A percentile compares a stretch with the other conserved stretches of the same genome.
Evolutionary conservation across 2,329 filamentous ascomycete species (phyloP).

Genomic region (Davidsoniella neocaledoniae): DNA sequence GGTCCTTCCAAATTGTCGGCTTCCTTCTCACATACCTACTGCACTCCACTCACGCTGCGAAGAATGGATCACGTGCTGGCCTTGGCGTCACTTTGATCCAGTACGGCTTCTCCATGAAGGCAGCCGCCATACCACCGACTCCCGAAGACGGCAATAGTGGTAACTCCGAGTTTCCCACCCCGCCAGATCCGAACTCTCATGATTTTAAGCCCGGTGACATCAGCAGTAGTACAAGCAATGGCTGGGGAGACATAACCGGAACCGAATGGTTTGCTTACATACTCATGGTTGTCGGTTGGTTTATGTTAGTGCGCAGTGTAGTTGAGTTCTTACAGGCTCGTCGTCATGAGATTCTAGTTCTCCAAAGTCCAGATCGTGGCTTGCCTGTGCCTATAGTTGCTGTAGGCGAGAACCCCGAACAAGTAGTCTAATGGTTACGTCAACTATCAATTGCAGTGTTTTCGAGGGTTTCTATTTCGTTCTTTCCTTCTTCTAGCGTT

Average conservation of each 20-base stretch:
- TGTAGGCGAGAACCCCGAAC: conserved; percentile 64
- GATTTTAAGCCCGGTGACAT: conserved; percentile 66
- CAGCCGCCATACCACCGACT: conserved; percentile 29
- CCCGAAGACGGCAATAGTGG: conserved; percentile 28
- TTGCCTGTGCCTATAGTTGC: conserved; percentile 74
- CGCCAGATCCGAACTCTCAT: conserved; percentile 78
- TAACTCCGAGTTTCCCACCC: conserved; percentile 45
- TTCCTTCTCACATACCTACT: conserved; percentile 96
- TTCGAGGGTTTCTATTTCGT: too few relatives aligned
- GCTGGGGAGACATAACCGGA: conserved; percentile 43
- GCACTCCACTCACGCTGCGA: conserved; percentile 93
- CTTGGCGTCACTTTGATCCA: conserved; percentile 91
- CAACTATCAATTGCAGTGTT: not conserved
- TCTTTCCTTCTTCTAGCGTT: too few relatives aligned
- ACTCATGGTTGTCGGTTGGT: conserved; percentile 96
- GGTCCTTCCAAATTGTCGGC: conserved; percentile 91
- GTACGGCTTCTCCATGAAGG: conserved; percentile 92
- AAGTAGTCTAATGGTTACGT: conserved; percentile 40
- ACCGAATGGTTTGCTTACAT: conserved; percentile 83
- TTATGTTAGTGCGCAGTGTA: conserved; percentile 85
- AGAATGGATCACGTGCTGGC: conserved; percentile 88
- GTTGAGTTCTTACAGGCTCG: conserved; percentile 79
- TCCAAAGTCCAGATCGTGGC: conserved; percentile 83
- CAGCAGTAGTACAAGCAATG: conserved; percentile 24
- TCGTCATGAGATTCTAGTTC: conserved; percentile 78